Percentiles rank a stretch among this genome's conserved stretches.
Evolutionary conservation across 2,329 filamentous ascomycete species (phyloP).

Genomic region (Talaromyces sp.): DNA sequence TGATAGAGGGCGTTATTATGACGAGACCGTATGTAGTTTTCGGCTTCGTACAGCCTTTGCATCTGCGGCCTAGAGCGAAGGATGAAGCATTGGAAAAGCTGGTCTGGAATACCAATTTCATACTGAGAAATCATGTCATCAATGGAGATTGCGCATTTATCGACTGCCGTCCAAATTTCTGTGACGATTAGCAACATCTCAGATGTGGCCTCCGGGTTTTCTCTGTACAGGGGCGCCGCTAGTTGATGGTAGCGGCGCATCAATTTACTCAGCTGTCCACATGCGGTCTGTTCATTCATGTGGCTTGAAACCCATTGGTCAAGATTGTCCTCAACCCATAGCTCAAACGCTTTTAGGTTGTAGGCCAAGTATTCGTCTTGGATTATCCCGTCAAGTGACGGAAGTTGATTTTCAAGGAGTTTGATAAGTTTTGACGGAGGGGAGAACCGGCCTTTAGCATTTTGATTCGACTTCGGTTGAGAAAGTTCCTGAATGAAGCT

Average conservation of each 20-base stretch:
- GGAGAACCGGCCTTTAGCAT: not conserved
- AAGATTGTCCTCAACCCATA: not conserved
- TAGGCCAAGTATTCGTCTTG: not conserved
- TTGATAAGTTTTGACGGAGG: not conserved
- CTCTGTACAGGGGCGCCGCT: conserved; percentile 24
- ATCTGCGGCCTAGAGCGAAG: not conserved
- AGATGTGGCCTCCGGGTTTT: conserved; percentile 44
- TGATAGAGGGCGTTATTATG: not conserved
- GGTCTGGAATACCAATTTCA: conserved; percentile 37
- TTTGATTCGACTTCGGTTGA: not conserved
- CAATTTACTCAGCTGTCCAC: not conserved
- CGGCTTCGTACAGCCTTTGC: not conserved
- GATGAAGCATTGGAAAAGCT: not conserved
- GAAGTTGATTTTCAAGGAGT: not conserved
- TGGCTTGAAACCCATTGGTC: not conserved
- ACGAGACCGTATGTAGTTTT: not conserved
- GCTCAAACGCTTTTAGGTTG: not conserved
- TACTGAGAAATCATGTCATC: conserved; percentile 45
- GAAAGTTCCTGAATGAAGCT: not conserved
- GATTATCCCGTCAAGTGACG: not conserved
- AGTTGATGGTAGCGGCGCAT: not conserved
- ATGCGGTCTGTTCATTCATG: not conserved
- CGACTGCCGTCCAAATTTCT: conserved; percentile 55
- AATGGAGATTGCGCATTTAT: conserved; percentile 38
- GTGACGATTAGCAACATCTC: conserved; percentile 51